Evolutionary conservation across 495 filamentous ascomycete species (phyloP).

Genomic region (Penicillium lagena): DNA sequence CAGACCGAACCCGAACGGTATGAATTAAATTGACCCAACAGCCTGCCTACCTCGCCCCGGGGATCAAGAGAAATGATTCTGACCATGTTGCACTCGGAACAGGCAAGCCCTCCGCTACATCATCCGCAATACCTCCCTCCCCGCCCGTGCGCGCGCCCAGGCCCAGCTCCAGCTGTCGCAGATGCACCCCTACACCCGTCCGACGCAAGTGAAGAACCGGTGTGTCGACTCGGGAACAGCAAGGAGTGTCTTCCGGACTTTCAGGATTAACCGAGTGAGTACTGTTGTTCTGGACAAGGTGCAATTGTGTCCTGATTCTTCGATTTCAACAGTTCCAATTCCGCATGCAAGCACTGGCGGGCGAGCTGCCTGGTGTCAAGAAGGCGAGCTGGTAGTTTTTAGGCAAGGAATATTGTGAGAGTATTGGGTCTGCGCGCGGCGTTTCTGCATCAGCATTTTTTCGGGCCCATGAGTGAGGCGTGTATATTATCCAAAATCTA

Average conservation of each 20-base stretch:
- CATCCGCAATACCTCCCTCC: constrained; percentile 84
- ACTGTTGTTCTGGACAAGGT: neutral
- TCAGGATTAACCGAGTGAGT: constrained; percentile 84
- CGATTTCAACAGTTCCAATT: constrained; percentile 68
- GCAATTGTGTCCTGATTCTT: too few relatives aligned
- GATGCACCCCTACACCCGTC: constrained; percentile 91
- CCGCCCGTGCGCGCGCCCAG: constrained; percentile 71
- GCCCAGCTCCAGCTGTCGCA: constrained; percentile 87
- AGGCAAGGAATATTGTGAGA: constrained; percentile 5
- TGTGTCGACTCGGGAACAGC: constrained; percentile 85
- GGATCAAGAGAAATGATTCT: neutral
- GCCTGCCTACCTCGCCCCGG: neutral
- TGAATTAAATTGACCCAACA: neutral
- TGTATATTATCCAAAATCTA: constrained; percentile 29
- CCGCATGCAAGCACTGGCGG: constrained; percentile 79
- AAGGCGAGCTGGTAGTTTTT: constrained; percentile 82
- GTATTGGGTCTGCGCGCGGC: constrained; percentile 15
- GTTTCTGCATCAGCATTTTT: constrained; percentile 21
- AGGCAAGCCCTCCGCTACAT: constrained; percentile 96
- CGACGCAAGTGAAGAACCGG: constrained; percentile 88
- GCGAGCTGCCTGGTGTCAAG: constrained; percentile 84
- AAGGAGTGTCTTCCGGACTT: constrained; percentile 80
- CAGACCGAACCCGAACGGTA: constrained; percentile 82
- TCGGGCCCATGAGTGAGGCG: constrained; percentile 16
- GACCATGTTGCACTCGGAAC: constrained; percentile 1